Base-by-base conservation (phyloP, 257 asterid species). In the Cynanchum wilfordii region DNA sequence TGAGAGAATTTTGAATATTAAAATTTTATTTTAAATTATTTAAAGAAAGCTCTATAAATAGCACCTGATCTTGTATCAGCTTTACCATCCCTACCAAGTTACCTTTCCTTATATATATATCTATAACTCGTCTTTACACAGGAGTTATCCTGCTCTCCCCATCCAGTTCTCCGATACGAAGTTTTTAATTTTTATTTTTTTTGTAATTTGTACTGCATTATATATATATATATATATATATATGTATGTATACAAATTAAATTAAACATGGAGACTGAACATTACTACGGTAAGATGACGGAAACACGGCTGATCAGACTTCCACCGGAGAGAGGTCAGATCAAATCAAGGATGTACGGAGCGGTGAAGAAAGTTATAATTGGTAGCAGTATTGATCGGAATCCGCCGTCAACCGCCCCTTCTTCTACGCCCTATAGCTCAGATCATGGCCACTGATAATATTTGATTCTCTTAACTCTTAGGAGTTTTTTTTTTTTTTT, bases 261-360 rank as follows among this genome's bases (percentile, higher is more conserved):
- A 13, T 47, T 47, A 47, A 10, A 10, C 17, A 47, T 59, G 38
- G 40, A 27, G 66, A 25, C 5, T 13, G 9, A 22, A 27, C 27
- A 27, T 12, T 10, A 27, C 7, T 10, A 27, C 16, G 4, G 40
- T 59, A 44, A 72, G 55, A 25, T 25, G 68, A 12, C 13, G 29
- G 75, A 19, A 24, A 17, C n/a, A 60, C 68, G 30, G 5, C 49
- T 2, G 7, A 29, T 2, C 1, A 44, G 40, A 19, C 65, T 64
- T 5, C 88, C 86, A 10, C 84, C 75, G 50, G 71, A 30, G 56
- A 78, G 89, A 69, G 86, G 86, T 8, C 73, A 65, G 68, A 71
- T 85, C 78, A 85, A 63, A 52, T 59, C 49, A 30, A 72, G 22
- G 49, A 80, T 85, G 10, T 2, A 42, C 7, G 77, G 24, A 2